A percentile compares a stretch with the other conserved stretches of the same genome.
phyloP scores from a whole-genome alignment of 2,329 filamentous ascomycete genomes.

The Pseudocercospora crystallina region DNA sequence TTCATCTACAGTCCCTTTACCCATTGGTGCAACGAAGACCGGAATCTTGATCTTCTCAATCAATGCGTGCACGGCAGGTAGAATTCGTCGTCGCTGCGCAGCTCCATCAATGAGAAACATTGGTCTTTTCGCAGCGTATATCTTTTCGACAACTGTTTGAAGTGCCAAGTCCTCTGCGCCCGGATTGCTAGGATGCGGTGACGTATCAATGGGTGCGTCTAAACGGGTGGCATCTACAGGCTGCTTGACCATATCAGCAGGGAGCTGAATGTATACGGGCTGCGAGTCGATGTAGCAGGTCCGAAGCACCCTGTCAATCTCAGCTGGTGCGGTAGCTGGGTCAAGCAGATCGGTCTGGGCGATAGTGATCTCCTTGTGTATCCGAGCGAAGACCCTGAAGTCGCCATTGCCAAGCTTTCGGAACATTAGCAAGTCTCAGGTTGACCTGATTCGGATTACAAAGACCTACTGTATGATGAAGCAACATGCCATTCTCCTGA shows the following conservation, averaged over 20 bases:
- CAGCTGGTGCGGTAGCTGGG: slow-evolving; percentile 64
- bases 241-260: slow-evolving; percentile 74
- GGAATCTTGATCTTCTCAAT: slow-evolving; percentile 73
- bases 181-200: slow-evolving; percentile 62
- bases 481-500: slow-evolving; percentile 42
- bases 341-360: slow-evolving; percentile 70
- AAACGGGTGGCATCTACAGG: slow-evolving; percentile 74
- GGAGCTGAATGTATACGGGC: slow-evolving; percentile 81
- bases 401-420: slow-evolving; percentile 55
- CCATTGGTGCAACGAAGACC: slow-evolving; percentile 87
- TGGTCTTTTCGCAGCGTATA: slow-evolving; percentile 71
- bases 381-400: slow-evolving; percentile 78
- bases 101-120: slow-evolving; percentile 77
- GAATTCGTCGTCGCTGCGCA: slow-evolving; percentile 11
- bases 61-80: slow-evolving; percentile 59
- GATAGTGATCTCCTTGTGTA: slow-evolving; percentile 71
- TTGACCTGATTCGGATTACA: slow-evolving; percentile 17
- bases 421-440: not conserved
- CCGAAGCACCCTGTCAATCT: slow-evolving; percentile 75
- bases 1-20: slow-evolving; percentile 81
- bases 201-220: slow-evolving; percentile 67
- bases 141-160: slow-evolving; percentile 70
- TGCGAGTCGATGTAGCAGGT: slow-evolving; percentile 72
- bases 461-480: slow-evolving; percentile 44
- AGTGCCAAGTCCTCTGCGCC: slow-evolving; percentile 82